Evolutionary conservation across 116 monocot genomes (phyloP), one percentile per base, ranked within the genome.

Genomic region (Phalaenopsis hybrid): DNA sequence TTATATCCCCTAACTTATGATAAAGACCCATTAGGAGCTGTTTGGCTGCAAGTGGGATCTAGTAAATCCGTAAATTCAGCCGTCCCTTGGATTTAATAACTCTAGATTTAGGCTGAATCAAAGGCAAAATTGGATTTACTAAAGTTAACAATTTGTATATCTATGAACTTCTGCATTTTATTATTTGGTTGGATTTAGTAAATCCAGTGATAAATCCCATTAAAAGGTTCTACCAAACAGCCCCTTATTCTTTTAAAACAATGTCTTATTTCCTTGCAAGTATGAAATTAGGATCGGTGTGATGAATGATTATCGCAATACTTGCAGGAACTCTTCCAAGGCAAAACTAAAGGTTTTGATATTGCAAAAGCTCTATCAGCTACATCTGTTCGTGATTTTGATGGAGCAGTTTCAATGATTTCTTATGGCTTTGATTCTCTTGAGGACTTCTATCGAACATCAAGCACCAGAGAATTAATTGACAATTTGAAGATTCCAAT

Each of bases 321-420:
- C 52, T 87, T 87, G 41, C 84, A 98, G 95, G 95, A 89, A 77
- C 82, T 99, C 21, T 99, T 99, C 65, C 90, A 91, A 87, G 99
- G 99, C 34, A 93, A 92, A 88, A 51, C 77, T 72, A 95, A 92
- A 87, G 89, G 86, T 25, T 99, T 93, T 82, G 87, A 93, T 89
- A 84, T 99, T 25, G 78, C 75, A 86, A 95, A 91, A 88, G 99
- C 88, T 85, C 84, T 99, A 74, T 89, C 89, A 43, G 89, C 95
- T 25, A 88, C 79, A 72, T 85, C 89, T 50, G 15, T 92, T 50
- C 89, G 92, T 84, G 93, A 92, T 41, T 99, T 99, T 88, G 99
- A 99, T 82, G 78, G 20, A 87, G 88, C 91, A 57, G 79, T 99
- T 86, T 99, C 95, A 51, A 95, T 92, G 93, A 58, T 99, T 77